Evolutionary conservation across 2,329 filamentous ascomycete species (phyloP), one percentile per base, ranked within the genome.

Genomic region (Pyricularia sp.): DNA sequence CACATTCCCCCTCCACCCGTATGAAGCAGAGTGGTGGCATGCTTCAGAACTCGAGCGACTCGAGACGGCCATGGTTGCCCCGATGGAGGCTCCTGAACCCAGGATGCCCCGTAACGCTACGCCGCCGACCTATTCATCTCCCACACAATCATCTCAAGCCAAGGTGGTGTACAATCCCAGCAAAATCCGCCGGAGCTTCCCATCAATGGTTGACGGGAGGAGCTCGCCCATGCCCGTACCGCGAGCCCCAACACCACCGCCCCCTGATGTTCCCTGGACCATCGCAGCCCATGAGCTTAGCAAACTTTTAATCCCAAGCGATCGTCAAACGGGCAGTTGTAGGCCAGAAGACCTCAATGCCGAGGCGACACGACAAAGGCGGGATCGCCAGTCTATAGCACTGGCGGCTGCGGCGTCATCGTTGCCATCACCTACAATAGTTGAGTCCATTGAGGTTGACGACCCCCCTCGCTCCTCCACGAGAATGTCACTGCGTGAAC

Each of bases 71-170:
- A 79, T 88, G 67, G 79, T 82, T 14, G 79, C 82, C n/a, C 82
- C 83, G 3, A 78, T 83, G 6, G 58, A 61, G 5, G 78, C 81
- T 59, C 67, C 70, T 9, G 82, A 83, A 69, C 79, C 80, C 10
- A 85, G 80, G 74, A 89, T 87, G 74, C 78, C 83, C 17, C 86
- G 88, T 31, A 81, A 80, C 70, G 82, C 84, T 17, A 85, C 85
- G 26, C 77, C 84, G 10, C 89, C 92, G 1, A 94, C 92, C 1
- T 97, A 94, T 78, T 93, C 88, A 2, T 92, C 93, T 1, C 92
- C 94, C 0, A 98, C 94, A 0, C 91, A 94, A 71, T 92, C 94
- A 0, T 98, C 93, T 61, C 88, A 89, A 1, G 92, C 93, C 28
- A 97, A 92, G 78, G 89, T 92, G 12, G 84, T 91, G 0, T 86